phyloP scores from a whole-genome alignment of 176 grass and related monocot genomes.

The bread wheat (Triticum aestivum) region DNA sequence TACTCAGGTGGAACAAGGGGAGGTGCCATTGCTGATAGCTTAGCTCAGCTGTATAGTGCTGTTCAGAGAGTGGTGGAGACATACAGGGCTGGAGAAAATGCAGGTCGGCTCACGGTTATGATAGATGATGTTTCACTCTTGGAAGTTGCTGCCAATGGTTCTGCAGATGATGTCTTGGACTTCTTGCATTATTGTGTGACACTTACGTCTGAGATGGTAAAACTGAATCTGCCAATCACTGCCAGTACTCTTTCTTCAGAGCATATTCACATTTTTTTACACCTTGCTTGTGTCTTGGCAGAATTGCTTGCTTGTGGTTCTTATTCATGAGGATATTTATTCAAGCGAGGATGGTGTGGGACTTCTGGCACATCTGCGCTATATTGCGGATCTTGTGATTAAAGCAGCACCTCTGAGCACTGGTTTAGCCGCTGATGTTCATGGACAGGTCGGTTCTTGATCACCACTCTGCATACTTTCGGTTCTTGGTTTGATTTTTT shows the following conservation, averaged over 20 bases:
- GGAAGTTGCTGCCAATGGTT: conserved; percentile 77
- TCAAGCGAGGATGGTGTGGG: conserved; percentile 47
- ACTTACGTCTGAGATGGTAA: conserved; percentile 77
- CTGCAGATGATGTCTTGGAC: conserved; percentile 57
- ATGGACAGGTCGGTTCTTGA: conserved; percentile 66
- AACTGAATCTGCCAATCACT: background rate
- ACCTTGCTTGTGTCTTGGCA: conserved; percentile 34
- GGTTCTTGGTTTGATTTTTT: conserved; percentile 20
- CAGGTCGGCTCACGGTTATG: conserved; percentile 43
- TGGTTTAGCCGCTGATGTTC: conserved; percentile 86
- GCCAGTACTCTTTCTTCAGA: background rate
- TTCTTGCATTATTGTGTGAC: conserved; percentile 74
- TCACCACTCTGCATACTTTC: background rate
- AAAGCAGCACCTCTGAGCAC: conserved; percentile 67
- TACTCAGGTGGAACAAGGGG: conserved; percentile 45
- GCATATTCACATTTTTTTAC: background rate
- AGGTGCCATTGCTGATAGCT: conserved; percentile 37
- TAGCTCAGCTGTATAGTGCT: conserved; percentile 55
- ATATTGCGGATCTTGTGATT: conserved; percentile 68
- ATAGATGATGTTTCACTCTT: conserved; percentile 83
- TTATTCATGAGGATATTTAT: conserved; percentile 88
- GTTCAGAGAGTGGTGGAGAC: conserved; percentile 55
- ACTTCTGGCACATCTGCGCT: conserved; percentile 65
- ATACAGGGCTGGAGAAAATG: conserved; percentile 33
- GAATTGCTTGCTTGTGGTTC: conserved; percentile 72